These are phyloP conservation scores for Aspergillus saccharolyticus DNA, from an alignment of 495 filamentous ascomycete genomes.

Conservation along the genomic window DNA sequence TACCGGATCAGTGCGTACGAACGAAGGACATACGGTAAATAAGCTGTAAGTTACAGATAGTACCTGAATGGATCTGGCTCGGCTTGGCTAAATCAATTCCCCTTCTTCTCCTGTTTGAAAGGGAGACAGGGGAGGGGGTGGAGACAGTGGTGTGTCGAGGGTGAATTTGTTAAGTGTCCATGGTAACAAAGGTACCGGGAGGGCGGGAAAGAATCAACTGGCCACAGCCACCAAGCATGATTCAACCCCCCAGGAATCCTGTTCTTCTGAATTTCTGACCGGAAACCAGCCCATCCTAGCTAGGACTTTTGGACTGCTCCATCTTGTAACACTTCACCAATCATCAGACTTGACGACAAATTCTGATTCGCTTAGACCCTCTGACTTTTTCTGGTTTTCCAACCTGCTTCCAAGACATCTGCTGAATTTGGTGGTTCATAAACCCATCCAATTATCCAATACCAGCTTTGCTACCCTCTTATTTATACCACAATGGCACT, in stretches of 20 bases:
- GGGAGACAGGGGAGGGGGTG: not conserved
- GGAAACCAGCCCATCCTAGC: slow-evolving; percentile 13
- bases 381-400: not conserved
- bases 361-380: slow-evolving; percentile 8
- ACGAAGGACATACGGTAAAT: slow-evolving; percentile 1
- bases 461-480: not conserved
- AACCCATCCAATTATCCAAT: not conserved
- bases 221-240: not conserved
- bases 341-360: not conserved
- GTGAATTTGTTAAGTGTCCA: not conserved
- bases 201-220: not conserved
- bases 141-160: not conserved
- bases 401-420: not conserved
- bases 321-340: slow-evolving; percentile 16
- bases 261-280: slow-evolving; percentile 7
- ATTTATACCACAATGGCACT: no score
- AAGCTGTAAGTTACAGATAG: not conserved
- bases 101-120: not conserved
- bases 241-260: slow-evolving; percentile 4
- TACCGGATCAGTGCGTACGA: slow-evolving; percentile 13
- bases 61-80: not conserved
- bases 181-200: slow-evolving; percentile 1
- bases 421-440: not conserved
- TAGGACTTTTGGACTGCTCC: slow-evolving; percentile 5
- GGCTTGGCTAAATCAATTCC: not conserved